These are phyloP conservation scores for Striga hermonthica DNA, from an alignment of 305 asterid genomes.

Conservation along the genomic window DNA sequence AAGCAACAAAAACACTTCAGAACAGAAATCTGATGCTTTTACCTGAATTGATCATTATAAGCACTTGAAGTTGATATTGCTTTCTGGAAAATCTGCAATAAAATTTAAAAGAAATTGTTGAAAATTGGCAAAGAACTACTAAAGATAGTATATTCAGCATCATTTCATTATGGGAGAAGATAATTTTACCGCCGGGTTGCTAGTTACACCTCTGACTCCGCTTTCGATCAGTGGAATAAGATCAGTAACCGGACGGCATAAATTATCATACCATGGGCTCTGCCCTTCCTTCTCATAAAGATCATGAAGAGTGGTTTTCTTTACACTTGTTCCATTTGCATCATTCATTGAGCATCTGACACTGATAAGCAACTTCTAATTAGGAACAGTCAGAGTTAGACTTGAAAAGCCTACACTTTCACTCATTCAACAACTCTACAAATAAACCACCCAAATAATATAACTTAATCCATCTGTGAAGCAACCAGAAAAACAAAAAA, in stretches of 20 bases:
- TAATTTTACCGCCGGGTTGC: constrained; percentile 89
- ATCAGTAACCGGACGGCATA: constrained; percentile 92
- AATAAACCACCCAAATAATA: neutral
- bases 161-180: neutral
- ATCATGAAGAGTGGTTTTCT: constrained; percentile 82
- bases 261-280: constrained; percentile 95
- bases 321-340: constrained; percentile 69
- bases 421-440: neutral
- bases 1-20: constrained; percentile 18
- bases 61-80: constrained; percentile 97
- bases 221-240: constrained; percentile 83
- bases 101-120: constrained; percentile 17
- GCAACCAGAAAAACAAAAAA: neutral
- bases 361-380: constrained; percentile 41
- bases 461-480: constrained; percentile 3
- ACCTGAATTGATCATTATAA: constrained; percentile 97
- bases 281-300: constrained; percentile 97
- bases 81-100: constrained; percentile 91
- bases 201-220: constrained; percentile 94
- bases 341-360: constrained; percentile 68
- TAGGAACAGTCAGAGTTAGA: constrained; percentile 6
- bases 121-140: neutral
- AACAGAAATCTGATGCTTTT: constrained; percentile 21
- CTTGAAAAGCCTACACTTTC: neutral
- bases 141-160: neutral